Conservation (phyloP, 495 filamentous ascomycete genomes). For the Aspergillus sparsus region DNA sequence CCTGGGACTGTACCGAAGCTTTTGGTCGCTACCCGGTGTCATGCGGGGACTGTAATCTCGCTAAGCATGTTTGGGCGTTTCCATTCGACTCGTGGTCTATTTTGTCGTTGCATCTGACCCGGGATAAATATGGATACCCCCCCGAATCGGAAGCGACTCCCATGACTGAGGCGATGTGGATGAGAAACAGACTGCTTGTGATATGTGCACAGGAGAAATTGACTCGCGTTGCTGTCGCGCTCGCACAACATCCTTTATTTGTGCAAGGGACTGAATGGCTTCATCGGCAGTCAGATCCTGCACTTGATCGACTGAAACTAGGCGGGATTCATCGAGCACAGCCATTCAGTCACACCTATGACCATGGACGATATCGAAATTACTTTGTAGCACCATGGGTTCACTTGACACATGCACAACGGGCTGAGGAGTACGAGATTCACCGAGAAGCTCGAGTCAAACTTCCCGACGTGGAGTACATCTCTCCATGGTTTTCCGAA, state of each 20-base stretch:
- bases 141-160: conserved; percentile 7
- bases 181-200: conserved; percentile 33
- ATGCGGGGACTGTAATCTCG: conserved; percentile 40
- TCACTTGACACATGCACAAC: not conserved
- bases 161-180: conserved; percentile 27
- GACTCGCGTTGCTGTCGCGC: conserved; percentile 30
- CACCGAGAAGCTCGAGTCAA: not conserved
- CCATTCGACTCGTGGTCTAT: conserved; percentile 47
- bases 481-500: not conserved
- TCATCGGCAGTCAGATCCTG: conserved; percentile 10
- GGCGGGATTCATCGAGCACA: conserved; percentile 43
- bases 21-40: conserved; percentile 30
- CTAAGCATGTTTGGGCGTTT: conserved; percentile 45
- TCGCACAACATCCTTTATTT: conserved; percentile 29
- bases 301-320: conserved; percentile 32
- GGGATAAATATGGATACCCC: conserved; percentile 30
- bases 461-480: not conserved
- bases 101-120: conserved; percentile 31
- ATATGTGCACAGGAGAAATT: conserved; percentile 32
- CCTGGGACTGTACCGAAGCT: conserved; percentile 49
- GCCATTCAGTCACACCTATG: not conserved
- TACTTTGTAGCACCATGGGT: not conserved
- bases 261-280: conserved; percentile 11
- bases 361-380: not conserved
- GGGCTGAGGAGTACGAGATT: not conserved